Percentiles rank a stretch among this genome's conserved stretches.
Evolutionary conservation across 371 early-diverging fungal species (phyloP).

Genomic region (Mortierella sp.): DNA sequence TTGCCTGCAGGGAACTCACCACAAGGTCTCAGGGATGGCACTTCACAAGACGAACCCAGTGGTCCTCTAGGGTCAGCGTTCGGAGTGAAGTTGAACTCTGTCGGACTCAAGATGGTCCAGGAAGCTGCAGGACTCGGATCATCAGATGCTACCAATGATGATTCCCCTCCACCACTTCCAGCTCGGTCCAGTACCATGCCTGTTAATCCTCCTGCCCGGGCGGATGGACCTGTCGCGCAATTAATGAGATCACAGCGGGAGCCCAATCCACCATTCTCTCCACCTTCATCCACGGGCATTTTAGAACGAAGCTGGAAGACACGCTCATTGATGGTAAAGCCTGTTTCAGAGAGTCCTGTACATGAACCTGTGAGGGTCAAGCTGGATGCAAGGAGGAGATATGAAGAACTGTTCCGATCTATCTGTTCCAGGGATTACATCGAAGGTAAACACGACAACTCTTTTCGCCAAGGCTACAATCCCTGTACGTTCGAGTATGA

Average conservation of each 20-base stretch:
- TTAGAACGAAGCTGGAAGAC: neutral
- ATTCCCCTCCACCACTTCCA: constrained; percentile 33
- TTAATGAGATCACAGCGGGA: constrained; percentile 1
- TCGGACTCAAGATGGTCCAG: constrained; percentile 6
- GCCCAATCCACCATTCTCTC: neutral
- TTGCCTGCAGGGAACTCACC: neutral
- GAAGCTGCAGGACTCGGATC: neutral
- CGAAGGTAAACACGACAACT: constrained; percentile 33
- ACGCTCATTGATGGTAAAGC: neutral
- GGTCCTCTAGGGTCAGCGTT: constrained; percentile 16
- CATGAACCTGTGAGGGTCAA: constrained; percentile 17
- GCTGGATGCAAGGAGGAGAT: constrained; percentile 27
- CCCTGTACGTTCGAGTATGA: too few relatives aligned
- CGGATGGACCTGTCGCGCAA: neutral
- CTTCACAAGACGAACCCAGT: neutral
- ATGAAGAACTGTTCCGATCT: constrained; percentile 29
- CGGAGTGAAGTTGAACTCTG: constrained; percentile 32
- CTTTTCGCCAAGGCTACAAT: too few relatives aligned
- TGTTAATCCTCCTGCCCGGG: neutral
- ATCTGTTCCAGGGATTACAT: constrained; percentile 22
- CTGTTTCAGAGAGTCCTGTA: constrained; percentile 5
- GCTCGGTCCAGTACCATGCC: constrained; percentile 41
- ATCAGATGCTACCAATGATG: neutral
- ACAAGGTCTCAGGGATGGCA: neutral
- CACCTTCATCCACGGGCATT: neutral